These are phyloP conservation scores for Astragalus membranaceus DNA, from an alignment of 306 rosid species.

Conservation along the genomic window DNA sequence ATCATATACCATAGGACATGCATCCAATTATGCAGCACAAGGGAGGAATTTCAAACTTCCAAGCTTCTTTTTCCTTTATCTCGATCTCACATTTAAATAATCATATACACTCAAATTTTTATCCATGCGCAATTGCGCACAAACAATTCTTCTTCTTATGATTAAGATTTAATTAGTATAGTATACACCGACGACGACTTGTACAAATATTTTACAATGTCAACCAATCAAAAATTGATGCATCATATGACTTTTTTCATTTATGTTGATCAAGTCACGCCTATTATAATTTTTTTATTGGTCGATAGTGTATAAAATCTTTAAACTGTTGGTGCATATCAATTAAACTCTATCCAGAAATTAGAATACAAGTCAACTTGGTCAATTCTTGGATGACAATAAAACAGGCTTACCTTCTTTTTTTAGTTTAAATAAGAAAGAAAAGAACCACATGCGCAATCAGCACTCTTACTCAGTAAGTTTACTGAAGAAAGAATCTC, in stretches of 20 bases:
- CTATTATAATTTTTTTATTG: no score
- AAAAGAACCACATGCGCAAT: constrained; percentile 25
- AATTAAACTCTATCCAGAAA: no score
- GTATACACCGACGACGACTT: no score
- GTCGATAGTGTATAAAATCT: no score
- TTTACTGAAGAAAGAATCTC: constrained; percentile 15
- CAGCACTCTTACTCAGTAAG: neutral
- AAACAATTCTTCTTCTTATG: neutral
- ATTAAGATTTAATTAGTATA: no score
- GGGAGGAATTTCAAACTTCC: constrained; percentile 25
- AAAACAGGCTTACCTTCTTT: neutral
- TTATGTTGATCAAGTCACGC: no score
- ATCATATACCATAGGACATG: constrained; percentile 26
- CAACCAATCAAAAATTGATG: no score
- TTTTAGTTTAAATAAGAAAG: neutral
- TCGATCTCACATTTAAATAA: constrained; percentile 5
- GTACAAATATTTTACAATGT: no score
- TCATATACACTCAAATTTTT: neutral
- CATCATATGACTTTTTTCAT: no score
- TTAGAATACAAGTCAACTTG: neutral
- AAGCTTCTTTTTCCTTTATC: constrained; percentile 12
- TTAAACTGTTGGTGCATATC: no score
- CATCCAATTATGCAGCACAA: constrained; percentile 28
- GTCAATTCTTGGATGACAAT: constrained; percentile 8
- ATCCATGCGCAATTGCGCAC: neutral